These are phyloP conservation scores for Malus sylvestris DNA, from an alignment of 306 rosid species.

Conservation along the genomic window DNA sequence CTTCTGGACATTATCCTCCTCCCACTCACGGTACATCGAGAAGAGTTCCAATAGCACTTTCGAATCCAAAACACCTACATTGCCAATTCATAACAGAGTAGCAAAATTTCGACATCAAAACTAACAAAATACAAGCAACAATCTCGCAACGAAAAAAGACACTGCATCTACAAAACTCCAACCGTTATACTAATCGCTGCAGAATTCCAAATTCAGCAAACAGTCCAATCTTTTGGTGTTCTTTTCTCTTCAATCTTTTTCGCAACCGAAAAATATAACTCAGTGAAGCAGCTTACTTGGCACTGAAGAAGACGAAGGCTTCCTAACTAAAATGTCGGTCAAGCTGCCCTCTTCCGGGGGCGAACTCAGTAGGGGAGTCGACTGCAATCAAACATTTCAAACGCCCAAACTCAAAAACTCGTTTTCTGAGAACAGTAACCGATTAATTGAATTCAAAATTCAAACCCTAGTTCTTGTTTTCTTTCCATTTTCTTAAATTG, in stretches of 20 bases:
- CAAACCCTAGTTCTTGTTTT: neutral
- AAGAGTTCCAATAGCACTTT: slow-evolving; percentile 79
- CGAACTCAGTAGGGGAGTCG: slow-evolving; percentile 70
- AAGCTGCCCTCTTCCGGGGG: slow-evolving; percentile 70
- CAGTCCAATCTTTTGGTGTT: neutral
- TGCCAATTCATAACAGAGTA: slow-evolving; percentile 16
- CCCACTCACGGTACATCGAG: slow-evolving; percentile 74
- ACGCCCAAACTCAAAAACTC: neutral
- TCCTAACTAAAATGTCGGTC: slow-evolving; percentile 86
- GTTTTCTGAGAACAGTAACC: neutral
- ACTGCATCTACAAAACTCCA: neutral
- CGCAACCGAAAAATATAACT: neutral
- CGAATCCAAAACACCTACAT: slow-evolving; percentile 64
- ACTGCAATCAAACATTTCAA: slow-evolving; percentile 35
- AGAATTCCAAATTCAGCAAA: neutral
- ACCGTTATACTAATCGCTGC: neutral
- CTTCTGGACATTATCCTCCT: slow-evolving; percentile 53
- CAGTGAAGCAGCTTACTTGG: slow-evolving; percentile 31
- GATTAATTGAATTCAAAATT: neutral
- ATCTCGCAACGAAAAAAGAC: neutral
- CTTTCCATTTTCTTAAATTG: neutral
- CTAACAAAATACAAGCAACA: neutral
- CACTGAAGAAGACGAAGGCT: slow-evolving; percentile 58
- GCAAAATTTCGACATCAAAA: neutral
- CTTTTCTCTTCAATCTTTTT: neutral